Evolutionary conservation across 2,329 filamentous ascomycete genomes (phyloP).

Genomic region (Paraphaeosphaeria minitans): DNA sequence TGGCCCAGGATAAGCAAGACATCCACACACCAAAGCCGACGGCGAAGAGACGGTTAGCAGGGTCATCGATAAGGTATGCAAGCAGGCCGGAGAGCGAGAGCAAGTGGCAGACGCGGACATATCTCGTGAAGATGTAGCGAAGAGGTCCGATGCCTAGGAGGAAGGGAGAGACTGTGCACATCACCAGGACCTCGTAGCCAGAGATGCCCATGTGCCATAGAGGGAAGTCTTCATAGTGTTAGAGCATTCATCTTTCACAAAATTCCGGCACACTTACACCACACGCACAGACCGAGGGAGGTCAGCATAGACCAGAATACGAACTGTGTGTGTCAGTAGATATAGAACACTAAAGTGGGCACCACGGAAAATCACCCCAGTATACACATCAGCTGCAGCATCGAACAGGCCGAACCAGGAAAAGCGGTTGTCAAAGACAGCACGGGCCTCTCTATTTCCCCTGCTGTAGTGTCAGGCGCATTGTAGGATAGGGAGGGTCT

Average conservation of each 20-base stretch:
- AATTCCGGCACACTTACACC: constrained; percentile 69
- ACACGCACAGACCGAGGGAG: constrained; percentile 84
- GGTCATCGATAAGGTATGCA: constrained; percentile 76
- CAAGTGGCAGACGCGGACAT: constrained; percentile 74
- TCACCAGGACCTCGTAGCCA: constrained; percentile 88
- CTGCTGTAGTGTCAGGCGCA: constrained; percentile 53
- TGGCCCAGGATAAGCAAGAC: constrained; percentile 82
- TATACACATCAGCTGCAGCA: constrained; percentile 85
- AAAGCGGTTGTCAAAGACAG: constrained; percentile 73
- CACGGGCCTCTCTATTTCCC: constrained; percentile 74
- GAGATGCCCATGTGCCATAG: constrained; percentile 99
- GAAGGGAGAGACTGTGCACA: constrained; percentile 81
- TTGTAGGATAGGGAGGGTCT: constrained; percentile 11
- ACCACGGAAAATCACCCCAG: constrained; percentile 67
- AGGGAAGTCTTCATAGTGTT: constrained; percentile 72
- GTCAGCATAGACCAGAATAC: constrained; percentile 96
- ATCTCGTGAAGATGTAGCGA: constrained; percentile 69
- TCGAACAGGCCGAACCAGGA: constrained; percentile 77
- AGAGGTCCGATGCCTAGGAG: constrained; percentile 74
- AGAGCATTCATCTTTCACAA: constrained; percentile 22
- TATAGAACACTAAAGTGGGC: neutral
- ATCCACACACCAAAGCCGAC: constrained; percentile 81
- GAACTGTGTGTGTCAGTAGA: constrained; percentile 64
- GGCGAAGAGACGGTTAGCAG: constrained; percentile 76
- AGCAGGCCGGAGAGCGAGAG: constrained; percentile 78